Percentiles rank a stretch among this genome's conserved stretches.
Evolutionary conservation across 345 rosid species (phyloP).

Genomic region (Aurinia saxatilis): DNA sequence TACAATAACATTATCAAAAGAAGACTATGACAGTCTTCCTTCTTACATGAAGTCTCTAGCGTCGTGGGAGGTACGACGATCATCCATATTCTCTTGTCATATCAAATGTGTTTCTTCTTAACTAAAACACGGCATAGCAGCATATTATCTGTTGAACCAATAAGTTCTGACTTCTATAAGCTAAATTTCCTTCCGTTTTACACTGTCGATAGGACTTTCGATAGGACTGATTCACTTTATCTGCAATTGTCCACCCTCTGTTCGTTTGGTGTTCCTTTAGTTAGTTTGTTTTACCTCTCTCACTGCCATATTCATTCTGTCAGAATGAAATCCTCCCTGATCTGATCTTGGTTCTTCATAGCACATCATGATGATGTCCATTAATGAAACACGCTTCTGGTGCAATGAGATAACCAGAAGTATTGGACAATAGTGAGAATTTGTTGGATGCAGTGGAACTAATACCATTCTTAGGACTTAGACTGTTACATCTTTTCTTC

Average conservation of each 20-base stretch:
- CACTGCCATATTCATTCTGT: neutral
- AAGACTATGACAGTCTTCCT: conserved; percentile 63
- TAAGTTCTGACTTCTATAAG: neutral
- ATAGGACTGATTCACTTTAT: too few species aligned
- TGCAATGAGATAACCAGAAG: neutral
- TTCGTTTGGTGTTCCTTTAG: too few species aligned
- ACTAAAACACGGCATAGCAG: neutral
- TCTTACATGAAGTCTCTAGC: conserved; percentile 63
- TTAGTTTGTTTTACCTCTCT: neutral
- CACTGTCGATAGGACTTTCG: too few species aligned
- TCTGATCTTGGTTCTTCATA: neutral
- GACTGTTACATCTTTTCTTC: neutral
- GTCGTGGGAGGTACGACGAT: conserved; percentile 75
- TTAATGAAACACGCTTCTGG: neutral
- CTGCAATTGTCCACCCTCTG: too few species aligned
- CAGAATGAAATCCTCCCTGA: neutral
- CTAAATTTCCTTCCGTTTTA: too few species aligned
- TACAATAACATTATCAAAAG: conserved; percentile 35
- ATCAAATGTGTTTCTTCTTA: neutral
- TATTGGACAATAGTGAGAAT: neutral
- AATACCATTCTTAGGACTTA: neutral
- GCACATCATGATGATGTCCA: neutral
- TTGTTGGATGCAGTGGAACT: neutral
- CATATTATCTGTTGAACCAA: neutral
- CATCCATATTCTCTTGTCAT: neutral